These are phyloP conservation scores for Amesomyces nigricolor DNA, from an alignment of 2,329 filamentous ascomycete species.

Conservation along the genomic window DNA sequence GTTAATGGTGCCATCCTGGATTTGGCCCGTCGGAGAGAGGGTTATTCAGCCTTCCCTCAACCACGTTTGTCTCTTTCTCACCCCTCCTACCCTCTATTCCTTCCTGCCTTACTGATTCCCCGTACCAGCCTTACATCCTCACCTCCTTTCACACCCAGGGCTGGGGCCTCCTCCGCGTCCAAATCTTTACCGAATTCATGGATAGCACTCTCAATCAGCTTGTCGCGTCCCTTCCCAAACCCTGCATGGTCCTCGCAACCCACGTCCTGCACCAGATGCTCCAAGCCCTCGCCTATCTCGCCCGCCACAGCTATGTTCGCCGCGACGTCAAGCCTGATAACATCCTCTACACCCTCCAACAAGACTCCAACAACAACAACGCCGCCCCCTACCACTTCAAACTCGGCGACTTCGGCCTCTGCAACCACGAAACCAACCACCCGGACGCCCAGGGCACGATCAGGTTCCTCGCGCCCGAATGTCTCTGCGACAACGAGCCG, in stretches of 20 bases:
- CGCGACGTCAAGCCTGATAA: constrained; percentile 12
- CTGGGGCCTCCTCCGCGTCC: neutral
- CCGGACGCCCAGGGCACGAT: neutral
- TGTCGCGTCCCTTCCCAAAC: too few species aligned
- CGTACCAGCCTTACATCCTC: constrained; percentile 4
- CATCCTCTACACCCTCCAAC: constrained; percentile 2
- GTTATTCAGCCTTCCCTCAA: constrained; percentile 1
- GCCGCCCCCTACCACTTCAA: neutral
- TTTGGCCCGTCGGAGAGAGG: neutral
- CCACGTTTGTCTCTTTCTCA: neutral
- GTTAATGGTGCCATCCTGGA: too few species aligned
- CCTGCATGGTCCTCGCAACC: neutral
- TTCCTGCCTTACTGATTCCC: neutral
- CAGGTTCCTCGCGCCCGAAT: neutral
- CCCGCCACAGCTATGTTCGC: neutral
- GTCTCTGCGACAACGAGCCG: neutral
- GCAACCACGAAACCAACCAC: neutral
- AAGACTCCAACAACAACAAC: neutral
- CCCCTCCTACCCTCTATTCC: neutral
- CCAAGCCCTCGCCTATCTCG: constrained; percentile 6
- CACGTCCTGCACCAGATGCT: constrained; percentile 3
- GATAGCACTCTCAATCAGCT: neutral
- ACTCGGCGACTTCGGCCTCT: constrained; percentile 11
- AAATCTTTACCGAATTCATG: constrained; percentile 7
- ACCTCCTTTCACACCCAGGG: neutral